A percentile compares a stretch with the other conserved stretches of the same genome.
phyloP scores from a whole-genome alignment of 1,139 yeast species.

The Taphrina flavorubra region DNA sequence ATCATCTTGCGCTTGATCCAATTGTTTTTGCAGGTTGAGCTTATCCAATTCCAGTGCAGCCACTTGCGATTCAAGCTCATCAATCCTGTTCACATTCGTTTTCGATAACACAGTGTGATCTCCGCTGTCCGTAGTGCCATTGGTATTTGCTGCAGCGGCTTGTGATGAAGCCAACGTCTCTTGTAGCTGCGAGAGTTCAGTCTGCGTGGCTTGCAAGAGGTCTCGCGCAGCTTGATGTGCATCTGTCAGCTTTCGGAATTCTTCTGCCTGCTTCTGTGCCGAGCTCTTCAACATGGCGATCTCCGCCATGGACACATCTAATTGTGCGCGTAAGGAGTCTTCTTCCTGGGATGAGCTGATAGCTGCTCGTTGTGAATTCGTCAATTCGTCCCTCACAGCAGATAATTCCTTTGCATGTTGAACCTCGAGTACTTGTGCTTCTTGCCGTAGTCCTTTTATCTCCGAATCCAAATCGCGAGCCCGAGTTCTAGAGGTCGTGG shows the following conservation, averaged over 20 bases:
- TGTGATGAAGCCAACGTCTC: neutral
- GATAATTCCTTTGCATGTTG: constrained; percentile 37
- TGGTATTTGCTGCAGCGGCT: no score
- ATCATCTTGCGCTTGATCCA: constrained; percentile 39
- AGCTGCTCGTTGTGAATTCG: neutral
- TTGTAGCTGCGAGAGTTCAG: neutral
- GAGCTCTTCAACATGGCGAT: neutral
- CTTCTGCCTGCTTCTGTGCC: neutral
- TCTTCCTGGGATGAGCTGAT: neutral
- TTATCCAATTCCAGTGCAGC: constrained; percentile 11
- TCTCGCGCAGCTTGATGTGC: neutral
- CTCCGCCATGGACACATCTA: neutral
- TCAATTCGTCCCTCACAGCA: neutral
- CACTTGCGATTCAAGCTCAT: constrained; percentile 29
- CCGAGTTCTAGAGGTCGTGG: neutral
- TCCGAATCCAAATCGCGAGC: constrained; percentile 48
- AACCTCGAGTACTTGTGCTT: constrained; percentile 45
- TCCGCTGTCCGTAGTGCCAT: neutral
- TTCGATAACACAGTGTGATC: neutral
- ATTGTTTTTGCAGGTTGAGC: constrained; percentile 21
- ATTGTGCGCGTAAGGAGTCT: neutral
- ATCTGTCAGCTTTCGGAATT: neutral
- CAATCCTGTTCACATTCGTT: neutral
- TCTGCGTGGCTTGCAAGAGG: neutral
- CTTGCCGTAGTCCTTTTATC: constrained; percentile 47